Evolutionary conservation across 2,329 filamentous ascomycete species (phyloP).

Genomic region (Cytospora piceicola): DNA sequence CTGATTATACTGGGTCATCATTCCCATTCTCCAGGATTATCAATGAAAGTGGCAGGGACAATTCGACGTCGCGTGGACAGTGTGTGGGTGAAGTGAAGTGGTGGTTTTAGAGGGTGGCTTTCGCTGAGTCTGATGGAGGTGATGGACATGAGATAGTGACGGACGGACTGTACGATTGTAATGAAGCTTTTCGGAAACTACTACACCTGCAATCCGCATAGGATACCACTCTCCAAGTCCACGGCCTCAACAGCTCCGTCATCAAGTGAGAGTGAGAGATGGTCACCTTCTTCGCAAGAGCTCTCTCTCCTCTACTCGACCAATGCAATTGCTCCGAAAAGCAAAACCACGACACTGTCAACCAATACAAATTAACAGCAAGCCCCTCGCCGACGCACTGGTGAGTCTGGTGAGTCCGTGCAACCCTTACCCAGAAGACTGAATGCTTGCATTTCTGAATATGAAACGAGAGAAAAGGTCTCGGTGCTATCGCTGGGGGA

Average conservation of each 20-base stretch:
- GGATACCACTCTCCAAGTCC: conserved; percentile 1
- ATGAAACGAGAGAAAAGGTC: neutral
- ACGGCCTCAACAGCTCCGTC: neutral
- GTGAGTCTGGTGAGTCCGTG: neutral
- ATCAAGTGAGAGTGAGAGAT: neutral
- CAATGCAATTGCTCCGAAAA: neutral
- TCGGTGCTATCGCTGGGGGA: neutral
- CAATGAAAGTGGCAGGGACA: neutral
- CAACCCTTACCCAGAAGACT: conserved; percentile 16
- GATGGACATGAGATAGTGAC: neutral
- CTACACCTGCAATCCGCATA: neutral
- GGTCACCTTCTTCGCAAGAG: neutral
- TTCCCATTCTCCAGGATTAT: neutral
- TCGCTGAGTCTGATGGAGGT: neutral
- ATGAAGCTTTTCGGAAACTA: conserved; percentile 14
- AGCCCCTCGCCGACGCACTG: neutral
- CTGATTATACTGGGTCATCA: conserved; percentile 14
- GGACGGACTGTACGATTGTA: conserved; percentile 20
- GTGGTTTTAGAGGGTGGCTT: neutral
- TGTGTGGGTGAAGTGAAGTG: neutral
- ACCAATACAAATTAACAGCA: too few species aligned
- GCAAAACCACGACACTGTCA: neutral
- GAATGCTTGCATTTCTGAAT: neutral
- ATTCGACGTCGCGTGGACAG: neutral
- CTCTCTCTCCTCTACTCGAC: neutral